Base-by-base conservation (phyloP, 257 asterid genomes). In the Forsythia viridissima region DNA sequence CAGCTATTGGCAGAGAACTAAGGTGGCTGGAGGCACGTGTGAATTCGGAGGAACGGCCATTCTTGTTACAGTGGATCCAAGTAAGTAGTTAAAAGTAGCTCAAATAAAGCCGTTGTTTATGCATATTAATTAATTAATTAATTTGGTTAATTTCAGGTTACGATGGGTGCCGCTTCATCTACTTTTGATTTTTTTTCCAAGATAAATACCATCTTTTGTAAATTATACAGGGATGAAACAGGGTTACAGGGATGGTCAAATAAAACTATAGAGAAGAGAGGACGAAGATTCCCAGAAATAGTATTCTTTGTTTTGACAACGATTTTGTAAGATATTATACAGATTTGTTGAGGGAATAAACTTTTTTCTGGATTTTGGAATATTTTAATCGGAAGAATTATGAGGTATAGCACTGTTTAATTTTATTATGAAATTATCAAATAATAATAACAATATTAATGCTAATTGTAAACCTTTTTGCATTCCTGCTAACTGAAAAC, bases 41-140 rank as follows among this genome's bases (percentile, higher is more conserved):
- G 98, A 91, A 73, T 96, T 96, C 38, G 99, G 98, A 40, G 98
- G 99, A 65, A 91, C 97, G 0, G 97, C 99, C 3, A 82, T 96
- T 42, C 93, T 96, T 18, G 97, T 93, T 61, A 88, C 97, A 0
- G 92, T 92, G 4, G 99, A 93, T 89, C 99, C 99, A 70, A 96
- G 99, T 93, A 79, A 86, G 5, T 43, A 20, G 5, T 59, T 38
- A 6, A 38, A 10, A 6, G 6, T 71, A 34, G 16, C 1, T 16
- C 5, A 15, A 43, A 5, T 5, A 30, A 30, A 1, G 34, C 1
- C 1, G 34, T 1, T 30, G 34, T 16, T 43, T 48, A 73, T 41
- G 44, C 8, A 41, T 8, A 41, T 43, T 43, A 43, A 43, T 43
- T 43, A 8, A 59, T 59, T 20, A 2, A 8, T 52, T 21, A 30